These are phyloP conservation scores for Linderina pennispora DNA, from an alignment of 192 early-diverging fungal species.

Conservation along the genomic window DNA sequence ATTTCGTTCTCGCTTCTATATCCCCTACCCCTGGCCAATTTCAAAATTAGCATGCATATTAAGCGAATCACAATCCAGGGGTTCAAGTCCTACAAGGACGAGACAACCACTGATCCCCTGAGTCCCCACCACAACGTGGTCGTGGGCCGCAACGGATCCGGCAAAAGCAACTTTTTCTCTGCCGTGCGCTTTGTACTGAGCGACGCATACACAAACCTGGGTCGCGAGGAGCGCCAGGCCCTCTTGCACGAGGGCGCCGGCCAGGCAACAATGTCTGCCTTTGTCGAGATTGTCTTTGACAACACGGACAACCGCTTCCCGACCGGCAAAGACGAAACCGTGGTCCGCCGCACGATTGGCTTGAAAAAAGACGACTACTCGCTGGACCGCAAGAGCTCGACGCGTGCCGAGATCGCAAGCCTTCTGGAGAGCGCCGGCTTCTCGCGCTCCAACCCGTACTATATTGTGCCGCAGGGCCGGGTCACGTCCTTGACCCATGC, in stretches of 20 bases:
- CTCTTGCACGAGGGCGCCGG: constrained; percentile 92
- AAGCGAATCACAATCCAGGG: constrained; percentile 83
- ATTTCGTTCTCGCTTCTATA: neutral
- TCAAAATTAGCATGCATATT: constrained; percentile 1
- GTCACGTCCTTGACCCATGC: constrained; percentile 91
- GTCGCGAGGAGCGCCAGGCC: constrained; percentile 87
- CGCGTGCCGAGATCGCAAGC: constrained; percentile 87
- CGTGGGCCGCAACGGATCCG: constrained; percentile 95
- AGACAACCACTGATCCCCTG: constrained; percentile 89
- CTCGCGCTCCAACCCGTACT: constrained; percentile 95
- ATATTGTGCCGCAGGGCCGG: constrained; percentile 95
- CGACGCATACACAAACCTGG: constrained; percentile 93
- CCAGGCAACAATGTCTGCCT: constrained; percentile 88
- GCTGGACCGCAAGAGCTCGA: constrained; percentile 89
- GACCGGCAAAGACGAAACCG: constrained; percentile 87
- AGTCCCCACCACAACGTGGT: constrained; percentile 93
- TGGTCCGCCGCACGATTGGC: constrained; percentile 90
- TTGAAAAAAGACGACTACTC: constrained; percentile 98
- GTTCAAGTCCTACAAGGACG: constrained; percentile 99
- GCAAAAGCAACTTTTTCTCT: constrained; percentile 94
- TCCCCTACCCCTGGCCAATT: neutral
- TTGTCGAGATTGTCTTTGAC: constrained; percentile 94
- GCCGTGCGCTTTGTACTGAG: constrained; percentile 94
- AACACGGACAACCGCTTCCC: constrained; percentile 95
- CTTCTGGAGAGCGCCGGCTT: constrained; percentile 95